A percentile compares a stretch with the other conserved stretches of the same genome.
Evolutionary conservation across 140 eudicot species (phyloP).

Genomic region (Senecio squalidus): DNA sequence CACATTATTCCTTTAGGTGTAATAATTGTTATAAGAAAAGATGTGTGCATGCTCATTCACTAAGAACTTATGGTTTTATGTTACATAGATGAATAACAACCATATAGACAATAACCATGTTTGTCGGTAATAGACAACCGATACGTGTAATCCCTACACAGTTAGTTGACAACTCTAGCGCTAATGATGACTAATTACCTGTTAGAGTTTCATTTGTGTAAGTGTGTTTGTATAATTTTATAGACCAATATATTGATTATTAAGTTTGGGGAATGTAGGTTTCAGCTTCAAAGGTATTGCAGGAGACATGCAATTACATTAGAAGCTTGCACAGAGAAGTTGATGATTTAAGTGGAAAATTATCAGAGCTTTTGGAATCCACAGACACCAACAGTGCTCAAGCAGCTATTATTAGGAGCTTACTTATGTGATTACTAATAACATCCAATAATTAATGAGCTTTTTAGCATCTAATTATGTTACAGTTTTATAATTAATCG

Average conservation of each 20-base stretch:
- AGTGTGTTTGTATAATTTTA: not conserved
- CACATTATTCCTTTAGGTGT: too few relatives aligned
- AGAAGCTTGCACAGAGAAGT: constrained; percentile 79
- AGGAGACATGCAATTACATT: constrained; percentile 93
- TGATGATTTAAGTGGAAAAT: constrained; percentile 73
- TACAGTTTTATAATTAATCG: constrained; percentile 8
- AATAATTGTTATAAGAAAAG: too few relatives aligned
- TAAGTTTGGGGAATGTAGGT: constrained; percentile 32
- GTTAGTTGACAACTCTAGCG: too few relatives aligned
- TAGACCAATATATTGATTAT: not conserved
- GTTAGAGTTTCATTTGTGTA: too few relatives aligned
- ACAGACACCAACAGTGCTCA: constrained; percentile 74
- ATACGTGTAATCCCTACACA: too few relatives aligned
- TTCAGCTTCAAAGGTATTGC: constrained; percentile 85
- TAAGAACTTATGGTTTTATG: too few relatives aligned
- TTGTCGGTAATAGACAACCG: too few relatives aligned
- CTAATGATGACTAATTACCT: too few relatives aligned
- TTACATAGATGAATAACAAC: too few relatives aligned
- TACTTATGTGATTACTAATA: constrained; percentile 57
- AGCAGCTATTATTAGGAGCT: constrained; percentile 90
- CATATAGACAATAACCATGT: too few relatives aligned
- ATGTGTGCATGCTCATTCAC: too few relatives aligned
- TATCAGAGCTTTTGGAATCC: constrained; percentile 76
- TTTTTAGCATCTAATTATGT: not conserved
- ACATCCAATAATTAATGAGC: constrained; percentile 2